Evolutionary conservation across 345 rosid species (phyloP).

Genomic region (Theobroma cacao): DNA sequence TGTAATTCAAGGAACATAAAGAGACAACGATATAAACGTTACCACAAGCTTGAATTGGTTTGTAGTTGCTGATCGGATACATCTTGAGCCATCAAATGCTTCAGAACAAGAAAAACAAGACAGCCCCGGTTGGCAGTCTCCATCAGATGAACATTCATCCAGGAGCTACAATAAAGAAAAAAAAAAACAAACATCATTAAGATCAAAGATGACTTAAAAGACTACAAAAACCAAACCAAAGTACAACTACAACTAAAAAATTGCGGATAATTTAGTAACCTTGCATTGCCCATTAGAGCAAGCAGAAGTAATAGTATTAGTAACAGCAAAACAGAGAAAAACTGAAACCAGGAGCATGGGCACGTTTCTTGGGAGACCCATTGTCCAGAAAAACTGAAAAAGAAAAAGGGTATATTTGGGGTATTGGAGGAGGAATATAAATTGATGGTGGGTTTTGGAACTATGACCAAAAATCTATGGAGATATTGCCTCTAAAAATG

Average conservation of each 20-base stretch:
- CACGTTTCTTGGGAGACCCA: background rate
- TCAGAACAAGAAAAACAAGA: conserved; percentile 2
- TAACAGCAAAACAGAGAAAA: background rate
- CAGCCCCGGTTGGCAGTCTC: conserved; percentile 6
- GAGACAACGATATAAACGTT: background rate
- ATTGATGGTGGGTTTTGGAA: background rate
- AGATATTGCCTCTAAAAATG: background rate
- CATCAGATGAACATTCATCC: conserved; percentile 3
- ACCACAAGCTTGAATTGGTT: conserved; percentile 18
- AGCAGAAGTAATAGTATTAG: background rate
- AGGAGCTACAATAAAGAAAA: background rate
- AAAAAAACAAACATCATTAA: background rate
- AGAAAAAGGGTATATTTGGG: background rate
- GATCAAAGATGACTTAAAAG: background rate
- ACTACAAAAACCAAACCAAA: background rate
- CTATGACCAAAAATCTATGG: background rate
- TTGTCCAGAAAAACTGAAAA: background rate
- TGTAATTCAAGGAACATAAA: background rate
- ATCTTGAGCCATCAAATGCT: background rate
- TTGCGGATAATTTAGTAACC: background rate
- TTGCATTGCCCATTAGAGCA: conserved; percentile 8
- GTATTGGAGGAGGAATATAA: background rate
- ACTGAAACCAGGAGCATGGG: background rate
- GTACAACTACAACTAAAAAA: too few species aligned
- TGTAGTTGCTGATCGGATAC: conserved; percentile 1